Conservation (phyloP, 192 early-diverging fungal genomes). For the Martensiomyces pterosporus region DNA sequence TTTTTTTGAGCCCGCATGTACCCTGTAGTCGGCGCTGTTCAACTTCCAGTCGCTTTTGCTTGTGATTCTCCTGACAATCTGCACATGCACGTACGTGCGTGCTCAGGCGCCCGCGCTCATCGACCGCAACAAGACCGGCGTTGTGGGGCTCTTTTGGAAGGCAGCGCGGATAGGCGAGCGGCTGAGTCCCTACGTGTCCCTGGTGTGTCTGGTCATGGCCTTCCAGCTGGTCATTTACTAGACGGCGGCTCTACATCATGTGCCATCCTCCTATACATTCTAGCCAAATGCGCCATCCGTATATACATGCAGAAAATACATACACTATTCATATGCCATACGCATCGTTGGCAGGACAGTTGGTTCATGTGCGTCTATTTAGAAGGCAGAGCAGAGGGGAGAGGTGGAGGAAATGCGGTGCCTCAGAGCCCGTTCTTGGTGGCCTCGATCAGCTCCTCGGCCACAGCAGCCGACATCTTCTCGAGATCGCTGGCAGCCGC, state of each 20-base stretch:
- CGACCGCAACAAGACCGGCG: conserved; percentile 84
- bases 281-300: too few species aligned
- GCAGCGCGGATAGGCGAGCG: conserved; percentile 91
- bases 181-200: conserved; percentile 88
- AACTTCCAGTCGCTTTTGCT: conserved; percentile 91
- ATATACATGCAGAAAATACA: too few species aligned
- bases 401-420: too few species aligned
- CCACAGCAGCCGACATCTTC: conserved; percentile 52
- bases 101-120: conserved; percentile 83
- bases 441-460: conserved; percentile 39
- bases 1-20: too few species aligned
- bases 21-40: conserved; percentile 87
- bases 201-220: conserved; percentile 87
- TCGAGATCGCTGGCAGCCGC: conserved; percentile 51
- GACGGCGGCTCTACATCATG: too few species aligned
- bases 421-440: conserved; percentile 23
- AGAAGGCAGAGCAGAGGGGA: too few species aligned
- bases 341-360: neutral
- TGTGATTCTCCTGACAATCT: conserved; percentile 88
- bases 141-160: conserved; percentile 94
- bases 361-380: neutral
- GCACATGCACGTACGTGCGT: conserved; percentile 93
- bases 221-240: conserved; percentile 57
- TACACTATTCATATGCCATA: too few species aligned
- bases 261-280: too few species aligned